Evolutionary conservation across 2,329 filamentous ascomycete species (phyloP), one percentile per base, ranked within the genome.

Genomic region (Phyllosticta citriasiana): DNA sequence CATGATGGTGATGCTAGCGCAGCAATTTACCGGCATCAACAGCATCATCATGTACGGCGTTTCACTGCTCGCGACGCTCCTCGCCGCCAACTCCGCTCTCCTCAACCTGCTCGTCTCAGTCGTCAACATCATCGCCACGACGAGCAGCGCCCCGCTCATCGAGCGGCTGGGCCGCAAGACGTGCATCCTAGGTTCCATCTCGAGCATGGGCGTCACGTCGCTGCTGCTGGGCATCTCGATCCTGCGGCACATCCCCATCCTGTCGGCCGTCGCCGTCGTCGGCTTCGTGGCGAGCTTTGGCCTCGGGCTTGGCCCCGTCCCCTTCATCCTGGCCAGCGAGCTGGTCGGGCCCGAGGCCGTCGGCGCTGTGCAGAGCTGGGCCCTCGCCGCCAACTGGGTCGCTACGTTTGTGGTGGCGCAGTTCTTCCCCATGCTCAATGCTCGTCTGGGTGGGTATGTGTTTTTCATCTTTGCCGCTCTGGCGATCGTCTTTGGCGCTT

Each of bases 1-100:
- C 66, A 94, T 96, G 85, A 85, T 90, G 66, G 86, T 96, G 70
- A 97, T 97, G 92, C 81, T 92, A 62, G 88, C 89, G 0, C 94
- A 97, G 72, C 94, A 99, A 73, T 80, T 97, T 47, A 93, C 54
- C 69, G 70, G 91, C 55, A 93, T 97, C 77, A 97, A 99, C 81
- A 93, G 88, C 62, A 93, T 97, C 70, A 88, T 97, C 75, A 97
- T 99, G 92, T 99, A 99, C 75, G 96, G 92, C 2, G 94, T 97
- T 5, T 91, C 89, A 0, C 84, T 99, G 1, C 82, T 99, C 14
- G 85, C 88, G 33, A 85, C 86, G 64, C 82, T 97, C 1, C 82
- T 99, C 0, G 88, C 90, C 3, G 84, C 91, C 55, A 91, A 86
- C 64, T 93, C 92, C 0, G 88, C 88, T 0, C 77, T 95, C 1